Evolutionary conservation across 371 early-diverging fungal genomes (phyloP).

Genomic region (Mucor sp.): DNA sequence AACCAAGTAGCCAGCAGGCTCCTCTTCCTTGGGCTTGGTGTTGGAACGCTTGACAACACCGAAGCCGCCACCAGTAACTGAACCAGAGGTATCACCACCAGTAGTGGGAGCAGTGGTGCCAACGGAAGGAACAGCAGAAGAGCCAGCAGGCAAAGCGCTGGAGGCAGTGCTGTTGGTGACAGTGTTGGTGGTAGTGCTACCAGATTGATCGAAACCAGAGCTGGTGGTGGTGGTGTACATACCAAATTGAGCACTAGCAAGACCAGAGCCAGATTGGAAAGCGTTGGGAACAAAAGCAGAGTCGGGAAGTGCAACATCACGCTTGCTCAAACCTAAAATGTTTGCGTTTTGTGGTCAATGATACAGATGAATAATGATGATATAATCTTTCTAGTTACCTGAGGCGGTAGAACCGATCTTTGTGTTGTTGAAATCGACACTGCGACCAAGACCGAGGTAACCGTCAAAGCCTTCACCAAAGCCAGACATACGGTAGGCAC

Average conservation of each 20-base stretch:
- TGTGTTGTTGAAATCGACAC: conserved; percentile 34
- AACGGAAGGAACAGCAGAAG: background rate
- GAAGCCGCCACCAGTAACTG: conserved; percentile 33
- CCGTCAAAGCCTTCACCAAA: conserved; percentile 51
- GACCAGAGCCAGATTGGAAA: conserved; percentile 38
- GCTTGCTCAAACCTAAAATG: conserved; percentile 26
- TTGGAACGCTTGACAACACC: conserved; percentile 30
- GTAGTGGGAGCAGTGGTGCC: conserved; percentile 3
- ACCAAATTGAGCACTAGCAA: conserved; percentile 44
- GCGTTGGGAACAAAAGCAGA: conserved; percentile 48
- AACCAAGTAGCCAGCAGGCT: conserved; percentile 43
- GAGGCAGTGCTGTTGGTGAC: conserved; percentile 1
- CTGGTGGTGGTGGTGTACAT: conserved; percentile 34
- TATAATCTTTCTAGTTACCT: background rate
- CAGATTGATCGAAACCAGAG: conserved; percentile 31
- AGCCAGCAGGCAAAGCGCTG: background rate
- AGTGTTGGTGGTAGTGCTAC: background rate
- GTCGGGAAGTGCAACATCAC: conserved; percentile 23
- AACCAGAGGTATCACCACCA: background rate
- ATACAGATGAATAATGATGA: background rate
- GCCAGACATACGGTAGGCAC: conserved; percentile 48
- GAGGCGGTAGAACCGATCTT: conserved; percentile 24
- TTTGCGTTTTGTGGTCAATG: background rate
- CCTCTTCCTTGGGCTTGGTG: conserved; percentile 15
- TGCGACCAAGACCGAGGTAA: conserved; percentile 49